Evolutionary conservation across 2,329 filamentous ascomycete species (phyloP), one percentile per base, ranked within the genome.

Genomic region (Pseudogymnoascus sp.): DNA sequence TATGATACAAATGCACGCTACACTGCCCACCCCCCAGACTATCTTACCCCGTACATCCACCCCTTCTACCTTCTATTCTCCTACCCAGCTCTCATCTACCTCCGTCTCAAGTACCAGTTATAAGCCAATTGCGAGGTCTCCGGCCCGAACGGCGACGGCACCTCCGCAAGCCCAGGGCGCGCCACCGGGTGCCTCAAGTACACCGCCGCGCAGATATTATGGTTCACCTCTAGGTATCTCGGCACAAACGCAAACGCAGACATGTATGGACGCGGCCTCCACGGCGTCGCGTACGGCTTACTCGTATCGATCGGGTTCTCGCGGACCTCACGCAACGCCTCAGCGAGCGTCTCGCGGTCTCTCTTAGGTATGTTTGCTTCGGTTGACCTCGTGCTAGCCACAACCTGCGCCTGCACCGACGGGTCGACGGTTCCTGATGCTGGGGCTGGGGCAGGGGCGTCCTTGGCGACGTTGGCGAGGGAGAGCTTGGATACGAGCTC

Each of bases 151-250:
- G 93, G 93, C 22, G 90, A 91, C 1, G 93, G 93, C 63, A 93
- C 88, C 74, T 93, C 94, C 3, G 89, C 86, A 66, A 84, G 70
- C 9, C 92, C 91, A 2, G 87, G 87, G 63, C 92, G 82, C 25
- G 91, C 94, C 43, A 97, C 93, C 0, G 94, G 94, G 77, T 99
- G 93, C 62, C 94, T 83, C 64, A 99, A 77, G 74, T 99, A 99
- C 39, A 99, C 91, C 9, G 94, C 94, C 1, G 92, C 88, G 75
- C 94, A 99, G 69, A 97, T 89, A 71, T 92, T 95, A 74, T 96
- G 94, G 79, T 97, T 97, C 68, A 99, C 94, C 77, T 99, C 95
- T 63, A 99, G 83, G 74, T 97, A 99, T 60, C 89, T 81, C 9
- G 94, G 94, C 67, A 99, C 91, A 75, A 96, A 97, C 22, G 92